These are phyloP conservation scores for Cyclostephanos tholiformis DNA, from an alignment of 108 stramenopile genomes.

Conservation along the genomic window DNA sequence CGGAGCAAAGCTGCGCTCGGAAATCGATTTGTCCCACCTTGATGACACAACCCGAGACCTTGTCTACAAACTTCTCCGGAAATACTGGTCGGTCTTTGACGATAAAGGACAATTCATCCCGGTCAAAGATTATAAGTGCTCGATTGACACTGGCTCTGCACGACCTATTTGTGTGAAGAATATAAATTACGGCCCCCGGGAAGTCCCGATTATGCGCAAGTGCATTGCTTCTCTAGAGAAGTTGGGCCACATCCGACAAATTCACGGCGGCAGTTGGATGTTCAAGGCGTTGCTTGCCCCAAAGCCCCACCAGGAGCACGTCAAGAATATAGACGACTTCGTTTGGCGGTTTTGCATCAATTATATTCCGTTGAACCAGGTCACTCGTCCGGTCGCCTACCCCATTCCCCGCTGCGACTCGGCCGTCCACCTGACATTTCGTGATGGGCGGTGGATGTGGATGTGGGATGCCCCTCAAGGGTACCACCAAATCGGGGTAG, in stretches of 20 bases:
- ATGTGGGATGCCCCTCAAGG: not conserved
- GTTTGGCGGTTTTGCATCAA: not conserved
- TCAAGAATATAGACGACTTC: not conserved
- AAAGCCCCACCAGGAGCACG: not conserved
- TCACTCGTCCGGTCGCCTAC: not conserved
- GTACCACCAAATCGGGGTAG: not conserved
- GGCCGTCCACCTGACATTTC: not conserved
- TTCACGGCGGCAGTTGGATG: not conserved
- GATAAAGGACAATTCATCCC: not conserved
- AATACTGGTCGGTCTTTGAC: not conserved
- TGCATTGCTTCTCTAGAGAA: not conserved
- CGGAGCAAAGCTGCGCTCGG: not conserved
- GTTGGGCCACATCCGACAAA: not conserved
- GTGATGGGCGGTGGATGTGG: not conserved
- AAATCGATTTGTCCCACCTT: not conserved
- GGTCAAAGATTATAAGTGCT: not conserved
- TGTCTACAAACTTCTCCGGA: too few species aligned
- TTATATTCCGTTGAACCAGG: not conserved
- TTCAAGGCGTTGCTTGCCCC: constrained; percentile 1
- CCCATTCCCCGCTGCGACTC: constrained; percentile 1
- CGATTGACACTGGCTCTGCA: not conserved
- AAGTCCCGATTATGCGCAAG: not conserved
- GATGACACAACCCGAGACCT: too few species aligned
- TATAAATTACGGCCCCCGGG: not conserved
- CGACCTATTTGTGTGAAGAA: not conserved